Base-by-base conservation (phyloP, 1,284 basidiomycete genomes). In the Chalciporus sp. region DNA sequence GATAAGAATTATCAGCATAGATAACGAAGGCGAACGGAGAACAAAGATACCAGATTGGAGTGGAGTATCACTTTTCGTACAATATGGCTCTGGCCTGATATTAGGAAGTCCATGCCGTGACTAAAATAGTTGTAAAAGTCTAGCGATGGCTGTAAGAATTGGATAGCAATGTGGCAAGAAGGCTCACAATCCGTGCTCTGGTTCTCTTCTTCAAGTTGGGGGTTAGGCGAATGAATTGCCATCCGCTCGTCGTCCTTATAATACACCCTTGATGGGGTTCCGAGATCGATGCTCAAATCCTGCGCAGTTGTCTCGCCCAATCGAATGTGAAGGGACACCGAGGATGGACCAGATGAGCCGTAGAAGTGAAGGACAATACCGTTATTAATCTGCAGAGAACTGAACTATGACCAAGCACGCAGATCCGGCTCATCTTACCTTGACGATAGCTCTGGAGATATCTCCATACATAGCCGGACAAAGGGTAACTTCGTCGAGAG, bases 121-220 rank as follows among this genome's bases (percentile, higher is more conserved):
- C 93, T 88, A 61, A 95, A 93, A 67, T 95, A 95, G 66, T 95
- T 95, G 74, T 92, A 94, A 71, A 95, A 95, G 70, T 93, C 90
- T 90, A 56, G 45, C 55, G 53, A 58, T 44, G 17, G 50, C 43
- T 40, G 42, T 67, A 26, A 60, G 28, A 19, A 37, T 33, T 42
- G 14, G 46, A 17, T 35, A 46, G 42, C 31, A 42, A 39, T 40
- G n/a, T 19, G 41, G 31, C 55, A 42, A 1, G 45, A 53, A 20
- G 56, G 56, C 75, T 57, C 61, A 82, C 82, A 82, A 53, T 75
- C 74, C 31, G 76, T 72, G 28, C 55, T 56, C 57, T 76, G 76
- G 39, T 71, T 70, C 31, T 78, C 77, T 19, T 70, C 68, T 35
- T 79, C 78, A 2, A 70, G 62, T 12, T 71, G 62, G 16, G 67